These are phyloP conservation scores for Stipa capillata DNA, from an alignment of 176 grass and related monocot genomes.

Conservation along the genomic window DNA sequence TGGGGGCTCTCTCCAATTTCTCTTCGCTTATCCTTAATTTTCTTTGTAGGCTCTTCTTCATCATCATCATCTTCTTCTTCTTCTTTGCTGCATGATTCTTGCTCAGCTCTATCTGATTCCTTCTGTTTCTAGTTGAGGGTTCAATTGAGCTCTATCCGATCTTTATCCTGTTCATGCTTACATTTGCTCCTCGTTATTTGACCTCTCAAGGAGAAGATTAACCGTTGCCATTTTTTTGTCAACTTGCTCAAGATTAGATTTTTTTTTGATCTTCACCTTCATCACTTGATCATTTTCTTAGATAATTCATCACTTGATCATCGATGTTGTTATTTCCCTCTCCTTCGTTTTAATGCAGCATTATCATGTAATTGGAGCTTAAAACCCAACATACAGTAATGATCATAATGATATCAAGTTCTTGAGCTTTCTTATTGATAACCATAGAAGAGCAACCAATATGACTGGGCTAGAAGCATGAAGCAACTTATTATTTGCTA, in stretches of 20 bases:
- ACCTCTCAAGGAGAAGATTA: background rate
- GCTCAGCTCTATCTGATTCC: background rate
- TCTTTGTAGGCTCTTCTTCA: background rate
- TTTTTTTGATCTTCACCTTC: background rate
- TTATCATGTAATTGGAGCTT: background rate
- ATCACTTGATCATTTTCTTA: background rate
- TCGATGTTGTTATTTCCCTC: background rate
- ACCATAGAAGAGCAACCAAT: background rate
- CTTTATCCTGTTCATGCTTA: background rate
- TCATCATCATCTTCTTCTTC: background rate
- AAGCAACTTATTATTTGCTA: background rate
- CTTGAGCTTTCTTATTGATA: background rate
- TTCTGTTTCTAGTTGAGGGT: background rate
- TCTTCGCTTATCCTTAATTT: background rate
- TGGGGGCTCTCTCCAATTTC: background rate
- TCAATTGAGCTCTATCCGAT: too few species aligned
- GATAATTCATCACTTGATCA: too few species aligned
- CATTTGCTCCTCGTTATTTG: background rate
- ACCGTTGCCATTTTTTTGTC: background rate
- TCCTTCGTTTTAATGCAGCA: background rate
- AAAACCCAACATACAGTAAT: conserved; percentile 17
- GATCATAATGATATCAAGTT: background rate
- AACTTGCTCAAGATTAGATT: background rate
- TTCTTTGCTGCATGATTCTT: conserved; percentile 14
- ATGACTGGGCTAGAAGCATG: background rate